A percentile compares a stretch with the other conserved stretches of the same genome.
Conservation (phyloP, 1,139 yeast species). For the Tardiomyces depauwii region DNA sequence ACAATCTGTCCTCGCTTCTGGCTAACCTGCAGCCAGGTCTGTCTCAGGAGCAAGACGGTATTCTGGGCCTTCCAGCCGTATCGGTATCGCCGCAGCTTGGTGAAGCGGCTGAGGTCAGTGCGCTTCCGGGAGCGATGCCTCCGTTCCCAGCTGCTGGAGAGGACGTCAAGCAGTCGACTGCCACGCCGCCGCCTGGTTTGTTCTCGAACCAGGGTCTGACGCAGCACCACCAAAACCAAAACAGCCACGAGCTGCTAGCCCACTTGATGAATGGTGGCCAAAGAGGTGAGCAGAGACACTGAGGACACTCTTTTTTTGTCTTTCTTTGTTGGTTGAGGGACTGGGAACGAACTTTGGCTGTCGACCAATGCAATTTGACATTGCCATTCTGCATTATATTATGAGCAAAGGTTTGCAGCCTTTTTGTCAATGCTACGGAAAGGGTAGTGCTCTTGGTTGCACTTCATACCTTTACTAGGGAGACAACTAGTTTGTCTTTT, state of each 20-base stretch:
- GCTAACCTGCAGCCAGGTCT: conserved; percentile 8
- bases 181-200: conserved; percentile 24
- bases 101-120: conserved; percentile 7
- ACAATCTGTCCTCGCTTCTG: conserved; percentile 9
- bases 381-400: background rate
- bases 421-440: background rate
- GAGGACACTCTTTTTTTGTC: background rate
- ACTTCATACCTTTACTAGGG: background rate
- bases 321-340: no score
- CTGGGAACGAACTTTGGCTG: no score
- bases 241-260: conserved; percentile 28
- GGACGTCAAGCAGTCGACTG: conserved; percentile 5
- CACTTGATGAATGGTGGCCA: conserved; percentile 25
- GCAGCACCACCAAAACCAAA: conserved; percentile 10
- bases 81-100: background rate
- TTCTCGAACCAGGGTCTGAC: conserved; percentile 9
- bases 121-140: background rate
- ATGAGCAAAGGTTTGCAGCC: background rate
- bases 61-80: conserved; percentile 9
- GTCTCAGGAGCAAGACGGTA: conserved; percentile 9
- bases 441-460: background rate
- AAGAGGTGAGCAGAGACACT: background rate
- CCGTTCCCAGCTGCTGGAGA: background rate
- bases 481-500: background rate
- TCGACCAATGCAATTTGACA: no score